Percentiles rank a stretch among this genome's conserved stretches.
Evolutionary conservation across 2,329 filamentous ascomycete species (phyloP).

Genomic region (Xylaria multiplex): DNA sequence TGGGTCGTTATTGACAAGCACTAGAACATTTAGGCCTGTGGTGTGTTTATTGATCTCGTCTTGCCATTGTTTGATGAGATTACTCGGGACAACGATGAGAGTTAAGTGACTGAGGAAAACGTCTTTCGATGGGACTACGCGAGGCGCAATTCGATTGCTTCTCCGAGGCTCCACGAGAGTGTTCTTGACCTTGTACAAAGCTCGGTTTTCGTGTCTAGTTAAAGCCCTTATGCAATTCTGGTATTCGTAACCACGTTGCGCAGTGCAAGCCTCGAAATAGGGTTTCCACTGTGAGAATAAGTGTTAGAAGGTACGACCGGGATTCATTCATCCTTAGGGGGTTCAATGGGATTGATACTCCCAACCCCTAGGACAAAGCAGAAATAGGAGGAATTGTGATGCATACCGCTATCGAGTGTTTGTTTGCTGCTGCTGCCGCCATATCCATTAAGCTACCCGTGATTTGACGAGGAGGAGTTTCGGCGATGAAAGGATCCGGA

Average conservation of each 20-base stretch:
- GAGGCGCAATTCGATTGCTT: slow-evolving; percentile 50
- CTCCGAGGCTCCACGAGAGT: slow-evolving; percentile 56
- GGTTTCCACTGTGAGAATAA: slow-evolving; percentile 63
- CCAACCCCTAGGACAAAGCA: background rate
- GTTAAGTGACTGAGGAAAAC: slow-evolving; percentile 75
- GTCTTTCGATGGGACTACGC: slow-evolving; percentile 52
- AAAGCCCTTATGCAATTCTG: slow-evolving; percentile 66
- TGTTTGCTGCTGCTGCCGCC: slow-evolving; percentile 75
- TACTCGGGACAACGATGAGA: slow-evolving; percentile 82
- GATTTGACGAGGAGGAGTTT: slow-evolving; percentile 52
- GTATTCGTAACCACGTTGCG: slow-evolving; percentile 60
- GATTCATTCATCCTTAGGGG: background rate
- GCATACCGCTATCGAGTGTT: slow-evolving; percentile 66
- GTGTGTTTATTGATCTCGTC: slow-evolving; percentile 85
- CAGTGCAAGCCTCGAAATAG: slow-evolving; percentile 65
- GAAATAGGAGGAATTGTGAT: background rate
- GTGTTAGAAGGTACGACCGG: background rate
- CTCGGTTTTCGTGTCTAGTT: slow-evolving; percentile 59
- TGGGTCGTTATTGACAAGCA: slow-evolving; percentile 64
- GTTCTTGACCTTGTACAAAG: slow-evolving; percentile 63
- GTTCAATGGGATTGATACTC: background rate
- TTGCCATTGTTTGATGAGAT: slow-evolving; percentile 85
- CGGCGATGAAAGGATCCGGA: slow-evolving; percentile 67
- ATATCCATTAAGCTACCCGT: slow-evolving; percentile 76
- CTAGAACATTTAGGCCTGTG: slow-evolving; percentile 69